phyloP scores from a whole-genome alignment of 2,329 filamentous ascomycete genomes.

The Neofusicoccum sp. region DNA sequence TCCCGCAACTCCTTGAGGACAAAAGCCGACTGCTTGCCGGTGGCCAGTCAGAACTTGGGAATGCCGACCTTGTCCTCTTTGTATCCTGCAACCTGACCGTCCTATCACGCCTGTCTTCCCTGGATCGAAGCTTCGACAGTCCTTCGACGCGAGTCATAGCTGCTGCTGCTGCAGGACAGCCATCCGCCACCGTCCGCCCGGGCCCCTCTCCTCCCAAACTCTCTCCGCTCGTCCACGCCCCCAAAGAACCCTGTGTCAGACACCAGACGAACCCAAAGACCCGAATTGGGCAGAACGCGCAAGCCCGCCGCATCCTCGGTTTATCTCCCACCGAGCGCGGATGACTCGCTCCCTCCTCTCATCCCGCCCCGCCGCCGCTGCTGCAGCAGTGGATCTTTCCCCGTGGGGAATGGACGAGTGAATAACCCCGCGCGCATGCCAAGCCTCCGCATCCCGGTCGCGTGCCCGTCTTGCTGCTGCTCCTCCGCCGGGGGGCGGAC shows the following conservation, averaged over 20 bases:
- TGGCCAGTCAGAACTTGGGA: neutral
- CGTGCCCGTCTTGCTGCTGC: neutral
- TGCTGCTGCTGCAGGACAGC: neutral
- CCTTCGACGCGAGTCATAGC: constrained; percentile 16
- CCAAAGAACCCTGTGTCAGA: neutral
- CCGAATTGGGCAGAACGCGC: neutral
- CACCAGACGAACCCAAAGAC: neutral
- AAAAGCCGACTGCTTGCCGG: neutral
- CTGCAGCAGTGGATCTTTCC: neutral
- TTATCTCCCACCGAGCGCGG: neutral
- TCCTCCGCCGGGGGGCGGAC: neutral
- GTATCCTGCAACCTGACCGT: neutral
- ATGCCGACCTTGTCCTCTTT: constrained; percentile 3
- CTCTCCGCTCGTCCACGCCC: neutral
- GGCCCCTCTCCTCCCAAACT: neutral
- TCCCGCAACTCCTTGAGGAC: neutral
- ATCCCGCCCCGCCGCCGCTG: neutral
- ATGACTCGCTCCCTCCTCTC: neutral
- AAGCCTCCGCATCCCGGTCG: neutral
- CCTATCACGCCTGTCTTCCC: neutral
- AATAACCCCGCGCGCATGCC: neutral
- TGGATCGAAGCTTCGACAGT: constrained; percentile 8
- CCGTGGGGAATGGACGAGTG: neutral
- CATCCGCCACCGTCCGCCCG: neutral
- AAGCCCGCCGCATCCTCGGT: neutral